Conservation (phyloP, 2,329 filamentous ascomycete species). For the Cadophora sp. region DNA sequence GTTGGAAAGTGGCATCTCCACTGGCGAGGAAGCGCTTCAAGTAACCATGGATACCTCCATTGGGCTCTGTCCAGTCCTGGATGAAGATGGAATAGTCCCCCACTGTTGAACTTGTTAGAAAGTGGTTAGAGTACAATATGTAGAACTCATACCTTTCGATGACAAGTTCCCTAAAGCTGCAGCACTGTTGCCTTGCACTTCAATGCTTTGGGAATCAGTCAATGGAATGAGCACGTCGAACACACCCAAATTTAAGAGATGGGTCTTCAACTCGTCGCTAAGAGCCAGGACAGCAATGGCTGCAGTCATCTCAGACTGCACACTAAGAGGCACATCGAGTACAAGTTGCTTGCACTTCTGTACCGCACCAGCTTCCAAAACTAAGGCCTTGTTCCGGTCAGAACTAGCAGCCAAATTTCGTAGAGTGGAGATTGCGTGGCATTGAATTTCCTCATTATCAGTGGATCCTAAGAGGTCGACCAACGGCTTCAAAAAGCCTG, state of each 20-base stretch:
- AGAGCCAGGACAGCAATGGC: slow-evolving; percentile 95
- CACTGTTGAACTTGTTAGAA: slow-evolving; percentile 61
- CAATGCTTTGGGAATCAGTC: slow-evolving; percentile 93
- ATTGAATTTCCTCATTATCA: slow-evolving; percentile 98
- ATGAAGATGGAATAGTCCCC: slow-evolving; percentile 97
- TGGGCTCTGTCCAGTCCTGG: slow-evolving; percentile 89
- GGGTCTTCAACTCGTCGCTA: slow-evolving; percentile 93
- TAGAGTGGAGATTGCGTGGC: slow-evolving; percentile 95
- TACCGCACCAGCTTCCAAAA: slow-evolving; percentile 93
- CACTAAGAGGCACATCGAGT: slow-evolving; percentile 87
- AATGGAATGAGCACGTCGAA: slow-evolving; percentile 96
- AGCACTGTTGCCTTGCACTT: slow-evolving; percentile 97
- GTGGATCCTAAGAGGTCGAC: slow-evolving; percentile 94
- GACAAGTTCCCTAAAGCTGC: slow-evolving; percentile 95
- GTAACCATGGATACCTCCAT: slow-evolving; percentile 95
- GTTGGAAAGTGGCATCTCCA: slow-evolving; percentile 96
- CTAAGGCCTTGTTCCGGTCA: slow-evolving; percentile 97
- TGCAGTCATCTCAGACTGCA: slow-evolving; percentile 99
- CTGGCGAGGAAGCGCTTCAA: slow-evolving; percentile 91
- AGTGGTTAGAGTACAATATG: slow-evolving; percentile 7
- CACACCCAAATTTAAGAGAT: slow-evolving; percentile 88
- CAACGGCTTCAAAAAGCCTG: slow-evolving; percentile 90
- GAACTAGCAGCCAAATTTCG: slow-evolving; percentile 96
- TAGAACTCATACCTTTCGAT: slow-evolving; percentile 80
- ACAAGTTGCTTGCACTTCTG: slow-evolving; percentile 99